phyloP scores from a whole-genome alignment of 257 asterid genomes.

The Verbascum thapsus region DNA sequence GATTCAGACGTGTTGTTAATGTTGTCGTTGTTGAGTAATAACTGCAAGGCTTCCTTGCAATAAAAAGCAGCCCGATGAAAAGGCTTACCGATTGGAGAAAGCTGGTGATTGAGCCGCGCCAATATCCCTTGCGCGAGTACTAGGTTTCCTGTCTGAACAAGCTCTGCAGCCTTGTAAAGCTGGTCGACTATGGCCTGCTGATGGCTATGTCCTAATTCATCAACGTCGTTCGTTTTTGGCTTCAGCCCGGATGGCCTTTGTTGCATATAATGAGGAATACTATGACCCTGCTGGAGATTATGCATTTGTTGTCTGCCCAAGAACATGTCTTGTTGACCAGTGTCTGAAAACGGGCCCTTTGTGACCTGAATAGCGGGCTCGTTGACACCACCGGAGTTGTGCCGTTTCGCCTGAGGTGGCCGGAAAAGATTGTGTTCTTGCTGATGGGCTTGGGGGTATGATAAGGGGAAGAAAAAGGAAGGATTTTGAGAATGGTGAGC shows the following conservation, averaged over 20 bases:
- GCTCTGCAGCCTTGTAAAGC: conserved; percentile 80
- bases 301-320: conserved; percentile 37
- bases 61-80: conserved; percentile 88
- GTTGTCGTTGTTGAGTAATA: conserved; percentile 46
- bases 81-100: conserved; percentile 95
- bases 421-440: conserved; percentile 54
- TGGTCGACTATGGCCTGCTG: conserved; percentile 72
- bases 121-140: conserved; percentile 99
- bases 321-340: conserved; percentile 52
- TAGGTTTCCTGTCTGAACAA: conserved; percentile 78
- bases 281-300: conserved; percentile 34
- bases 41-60: conserved; percentile 80
- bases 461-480: conserved; percentile 58
- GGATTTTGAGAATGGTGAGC: conserved; percentile 55
- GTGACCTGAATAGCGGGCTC: conserved; percentile 51
- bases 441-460: conserved; percentile 52
- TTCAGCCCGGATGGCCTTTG: conserved; percentile 50
- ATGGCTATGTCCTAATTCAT: conserved; percentile 53
- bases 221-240: conserved; percentile 50
- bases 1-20: conserved; percentile 38
- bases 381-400: conserved; percentile 43
- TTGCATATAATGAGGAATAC: conserved; percentile 55
- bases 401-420: conserved; percentile 73
- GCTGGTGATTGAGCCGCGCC: conserved; percentile 99
- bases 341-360: conserved; percentile 46